Conservation (phyloP, 495 filamentous ascomycete species). For the Lasiosphaeria ovina region DNA sequence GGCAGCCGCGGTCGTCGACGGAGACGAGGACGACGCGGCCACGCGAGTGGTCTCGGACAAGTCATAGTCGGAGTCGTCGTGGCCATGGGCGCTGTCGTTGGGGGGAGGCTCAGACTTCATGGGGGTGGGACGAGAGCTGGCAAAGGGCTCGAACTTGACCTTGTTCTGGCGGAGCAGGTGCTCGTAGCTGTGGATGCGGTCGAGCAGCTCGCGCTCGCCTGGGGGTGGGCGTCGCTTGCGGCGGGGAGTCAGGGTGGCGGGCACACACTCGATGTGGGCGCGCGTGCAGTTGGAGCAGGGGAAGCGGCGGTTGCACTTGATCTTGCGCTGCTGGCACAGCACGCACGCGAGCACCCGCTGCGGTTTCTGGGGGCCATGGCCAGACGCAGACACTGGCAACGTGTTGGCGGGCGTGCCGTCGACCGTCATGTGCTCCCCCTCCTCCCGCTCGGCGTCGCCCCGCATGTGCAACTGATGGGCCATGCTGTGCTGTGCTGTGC, state of each 20-base stretch:
- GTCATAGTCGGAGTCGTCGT: slow-evolving; percentile 22
- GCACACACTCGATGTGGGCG: slow-evolving; percentile 45
- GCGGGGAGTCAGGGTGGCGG: slow-evolving; percentile 40
- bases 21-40: too few relatives aligned
- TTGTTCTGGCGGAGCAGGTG: slow-evolving; percentile 50
- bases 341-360: slow-evolving; percentile 51
- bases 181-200: slow-evolving; percentile 53
- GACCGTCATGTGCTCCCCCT: background rate
- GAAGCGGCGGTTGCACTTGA: slow-evolving; percentile 55
- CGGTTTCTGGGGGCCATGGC: slow-evolving; percentile 29
- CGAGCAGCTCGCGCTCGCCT: slow-evolving; percentile 54
- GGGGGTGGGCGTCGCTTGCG: slow-evolving; percentile 47
- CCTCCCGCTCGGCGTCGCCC: too few relatives aligned
- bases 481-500: background rate
- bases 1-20: too few relatives aligned
- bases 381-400: too few relatives aligned
- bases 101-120: background rate
- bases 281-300: slow-evolving; percentile 54
- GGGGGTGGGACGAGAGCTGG: slow-evolving; percentile 14
- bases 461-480: background rate
- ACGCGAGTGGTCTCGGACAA: too few relatives aligned
- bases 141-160: slow-evolving; percentile 52
- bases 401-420: background rate
- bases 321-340: slow-evolving; percentile 57
- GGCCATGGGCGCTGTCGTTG: background rate